These are phyloP conservation scores for Pyricularia pennisetigena DNA, from an alignment of 2,329 filamentous ascomycete species.

Conservation along the genomic window DNA sequence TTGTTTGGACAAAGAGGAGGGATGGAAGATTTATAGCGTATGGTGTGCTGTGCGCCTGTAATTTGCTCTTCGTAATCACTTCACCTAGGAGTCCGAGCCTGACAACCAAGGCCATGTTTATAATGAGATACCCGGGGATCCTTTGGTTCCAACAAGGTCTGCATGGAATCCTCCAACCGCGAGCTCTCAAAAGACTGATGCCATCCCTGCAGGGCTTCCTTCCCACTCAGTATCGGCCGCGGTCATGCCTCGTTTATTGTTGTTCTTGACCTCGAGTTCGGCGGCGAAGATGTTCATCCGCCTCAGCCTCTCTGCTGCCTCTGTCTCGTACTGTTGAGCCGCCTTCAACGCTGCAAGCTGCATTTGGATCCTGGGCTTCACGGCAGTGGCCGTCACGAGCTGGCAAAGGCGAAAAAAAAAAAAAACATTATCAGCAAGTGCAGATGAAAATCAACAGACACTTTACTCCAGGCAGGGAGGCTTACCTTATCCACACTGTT, in stretches of 20 bases:
- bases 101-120: background rate
- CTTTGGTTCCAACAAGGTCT: background rate
- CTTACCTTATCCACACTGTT: conserved; percentile 67
- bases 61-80: background rate
- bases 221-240: background rate
- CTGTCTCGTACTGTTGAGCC: conserved; percentile 61
- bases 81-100: background rate
- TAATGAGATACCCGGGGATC: background rate
- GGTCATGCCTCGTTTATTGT: background rate
- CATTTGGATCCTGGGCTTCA: conserved; percentile 56
- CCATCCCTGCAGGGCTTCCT: background rate
- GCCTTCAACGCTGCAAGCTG: conserved; percentile 60
- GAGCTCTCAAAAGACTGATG: background rate
- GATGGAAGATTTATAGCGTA: background rate
- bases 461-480: background rate
- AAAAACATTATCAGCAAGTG: background rate
- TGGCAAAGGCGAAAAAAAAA: conserved; percentile 21
- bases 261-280: conserved; percentile 56
- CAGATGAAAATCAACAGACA: background rate
- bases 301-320: conserved; percentile 66
- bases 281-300: conserved; percentile 68
- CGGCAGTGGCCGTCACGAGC: conserved; percentile 63
- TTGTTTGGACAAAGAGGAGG: background rate
- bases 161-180: background rate
- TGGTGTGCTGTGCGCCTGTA: background rate